Base-by-base conservation (phyloP, 257 asterid genomes). In the Marsdenia floribunda region DNA sequence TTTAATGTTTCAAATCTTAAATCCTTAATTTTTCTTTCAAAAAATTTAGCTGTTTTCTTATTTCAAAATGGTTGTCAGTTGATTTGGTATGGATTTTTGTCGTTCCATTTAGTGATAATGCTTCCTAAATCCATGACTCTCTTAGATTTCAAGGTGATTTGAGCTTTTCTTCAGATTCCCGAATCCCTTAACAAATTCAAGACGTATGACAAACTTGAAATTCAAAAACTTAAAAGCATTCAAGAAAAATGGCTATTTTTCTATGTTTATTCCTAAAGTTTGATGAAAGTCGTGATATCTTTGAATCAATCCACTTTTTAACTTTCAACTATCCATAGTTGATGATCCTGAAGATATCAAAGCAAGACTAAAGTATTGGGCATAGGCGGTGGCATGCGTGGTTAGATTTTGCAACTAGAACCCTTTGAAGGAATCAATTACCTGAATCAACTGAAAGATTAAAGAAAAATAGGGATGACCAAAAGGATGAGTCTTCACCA, bases 271-370 rank as follows among this genome's bases (percentile, higher is more conserved):
- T 63, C 35, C 18, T 22, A 15, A 35, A 63, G 47, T 63, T 15
- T 63, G 24, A 29, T 63, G 22, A 63, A 15, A 6, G 15, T 63
- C 24, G 18, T 0, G 16, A 15, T 29, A 29, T 29, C 18, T 40
- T 66, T 38, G 71, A 66, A 66, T 40, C 4, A 14, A 19, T 3
- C 38, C 14, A 64, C 6, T 64, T 44, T 14, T 44, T 14, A 50
- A 40, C 49, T 10, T 71, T 40, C 72, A 3, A 75, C 3, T 8
- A 49, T 54, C 47, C 53, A 46, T 18, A 83, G 87, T 85, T 73
- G 87, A 83, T 73, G 83, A 81, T 77, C 87, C 87, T 38, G 87
- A 83, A 73, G 87, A 81, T 64, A 85, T 83, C 29, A 83, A 83
- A 70, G 85, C 87, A 65, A 81, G 87, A 78, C 85, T 83, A 53